Evolutionary conservation across 805 yeast species (phyloP), one percentile per base, ranked within the genome.

Genomic region (Wickerhamiella allomyrinae): DNA sequence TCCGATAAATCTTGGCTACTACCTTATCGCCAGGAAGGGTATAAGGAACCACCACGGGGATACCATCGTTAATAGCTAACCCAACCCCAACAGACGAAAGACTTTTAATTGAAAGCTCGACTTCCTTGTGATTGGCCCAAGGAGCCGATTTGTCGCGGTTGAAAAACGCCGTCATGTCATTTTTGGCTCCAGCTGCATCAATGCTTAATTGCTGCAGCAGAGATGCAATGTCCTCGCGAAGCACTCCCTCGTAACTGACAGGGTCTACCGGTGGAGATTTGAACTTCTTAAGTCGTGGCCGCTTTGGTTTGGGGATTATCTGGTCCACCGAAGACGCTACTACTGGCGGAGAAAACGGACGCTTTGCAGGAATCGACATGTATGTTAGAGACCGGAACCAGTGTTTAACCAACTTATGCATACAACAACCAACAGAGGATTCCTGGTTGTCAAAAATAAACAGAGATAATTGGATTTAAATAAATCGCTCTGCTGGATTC

Each of bases 61-160:
- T 87, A 51, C 77, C 76, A 4, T 69, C 62, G 38, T 81, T 68
- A 4, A 85, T 46, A 0, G 82, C 94, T 19, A 89, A 52, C 1
- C 96, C 96, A 48, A 86, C 94, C 42, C 97, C 97, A 47, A 76
- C 82, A 2, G 95, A 79, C 9, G 84, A 67, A 13, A 80, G 61
- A 37, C 65, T 67, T 24, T 70, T 52, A 39, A 91, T 67, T 46
- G 70, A 60, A 15, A 84, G 85, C 43, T 75, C 63, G 2, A 78
- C 80, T 2, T 58, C 59, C 41, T 87, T 68, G 54, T 83, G 82
- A 52, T 74, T 61, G 2, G 64, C 55, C 52, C 62, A 49, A 31
- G 50, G 56, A n/a, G 61, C 59, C 1, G 63, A 67, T 23, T 62
- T 60, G 24, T 57, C 57, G 10, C 59, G 43, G 50, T 79, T 81